A percentile compares a stretch with the other conserved stretches of the same genome.
Evolutionary conservation across 768 basidiomycete genomes (phyloP).

Genomic region (Pseudohyphozyma bogoriensis): DNA sequence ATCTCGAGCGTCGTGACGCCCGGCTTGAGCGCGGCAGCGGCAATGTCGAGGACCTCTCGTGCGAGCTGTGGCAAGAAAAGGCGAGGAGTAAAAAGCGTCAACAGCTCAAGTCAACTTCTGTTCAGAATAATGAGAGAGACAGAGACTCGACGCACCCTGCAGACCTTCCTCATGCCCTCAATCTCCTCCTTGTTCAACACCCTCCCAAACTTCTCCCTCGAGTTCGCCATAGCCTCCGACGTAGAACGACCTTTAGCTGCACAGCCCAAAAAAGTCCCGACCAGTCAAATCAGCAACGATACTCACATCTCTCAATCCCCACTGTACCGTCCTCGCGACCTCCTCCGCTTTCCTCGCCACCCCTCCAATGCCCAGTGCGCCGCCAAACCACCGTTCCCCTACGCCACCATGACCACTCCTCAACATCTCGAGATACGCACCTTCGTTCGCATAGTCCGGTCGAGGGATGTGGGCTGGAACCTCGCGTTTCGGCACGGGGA

Average conservation of each 20-base stretch:
- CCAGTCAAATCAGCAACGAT: neutral
- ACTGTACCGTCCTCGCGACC: neutral
- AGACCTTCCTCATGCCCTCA: conserved; percentile 77
- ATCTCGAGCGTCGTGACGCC: conserved; percentile 93
- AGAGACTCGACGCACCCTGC: conserved; percentile 52
- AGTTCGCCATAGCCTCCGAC: conserved; percentile 14
- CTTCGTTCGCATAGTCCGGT: conserved; percentile 76
- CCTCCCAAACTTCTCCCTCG: conserved; percentile 48
- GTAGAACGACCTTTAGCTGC: conserved; percentile 26
- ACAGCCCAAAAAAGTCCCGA: conserved; percentile 21
- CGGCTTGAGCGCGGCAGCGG: conserved; percentile 73
- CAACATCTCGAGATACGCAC: conserved; percentile 43
- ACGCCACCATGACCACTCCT: conserved; percentile 6
- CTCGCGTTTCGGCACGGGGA: conserved; percentile 58
- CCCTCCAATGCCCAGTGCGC: too few relatives aligned
- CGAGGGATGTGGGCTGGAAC: conserved; percentile 74
- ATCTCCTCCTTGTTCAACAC: conserved; percentile 60
- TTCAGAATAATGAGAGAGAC: neutral
- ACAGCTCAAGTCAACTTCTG: neutral
- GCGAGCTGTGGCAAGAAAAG: too few relatives aligned
- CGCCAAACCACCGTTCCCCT: too few relatives aligned
- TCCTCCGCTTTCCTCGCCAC: conserved; percentile 14
- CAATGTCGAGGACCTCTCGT: conserved; percentile 85
- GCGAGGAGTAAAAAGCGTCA: neutral
- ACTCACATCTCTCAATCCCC: conserved; percentile 6